These are phyloP conservation scores for Talaromyces albobiverticillius DNA, from an alignment of 2,329 filamentous ascomycete genomes.

Conservation along the genomic window DNA sequence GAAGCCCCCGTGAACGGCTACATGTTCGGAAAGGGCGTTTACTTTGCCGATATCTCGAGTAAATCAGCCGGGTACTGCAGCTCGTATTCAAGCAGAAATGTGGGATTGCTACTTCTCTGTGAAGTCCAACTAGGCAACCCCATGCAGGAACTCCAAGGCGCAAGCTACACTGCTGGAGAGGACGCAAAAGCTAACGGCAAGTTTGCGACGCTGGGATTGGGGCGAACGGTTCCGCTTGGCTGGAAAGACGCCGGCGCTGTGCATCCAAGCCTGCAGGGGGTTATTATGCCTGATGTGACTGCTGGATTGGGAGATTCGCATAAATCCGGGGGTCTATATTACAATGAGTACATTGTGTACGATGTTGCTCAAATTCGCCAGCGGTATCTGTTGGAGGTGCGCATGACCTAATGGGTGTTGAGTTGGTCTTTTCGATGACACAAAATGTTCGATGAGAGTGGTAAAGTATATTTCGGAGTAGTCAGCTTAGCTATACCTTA, in stretches of 20 bases:
- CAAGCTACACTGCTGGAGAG: slow-evolving; percentile 63
- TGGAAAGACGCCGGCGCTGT: slow-evolving; percentile 76
- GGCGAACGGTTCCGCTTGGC: slow-evolving; percentile 58
- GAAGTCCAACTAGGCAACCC: slow-evolving; percentile 79
- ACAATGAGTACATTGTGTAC: slow-evolving; percentile 51
- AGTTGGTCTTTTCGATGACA: too few relatives aligned
- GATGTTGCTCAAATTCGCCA: slow-evolving; percentile 48
- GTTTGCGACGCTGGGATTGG: slow-evolving; percentile 69
- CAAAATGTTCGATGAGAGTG: too few relatives aligned
- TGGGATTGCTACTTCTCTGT: slow-evolving; percentile 75
- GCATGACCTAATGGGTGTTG: too few relatives aligned
- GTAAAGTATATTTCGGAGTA: too few relatives aligned
- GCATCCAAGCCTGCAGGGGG: slow-evolving; percentile 62
- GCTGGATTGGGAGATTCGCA: background rate
- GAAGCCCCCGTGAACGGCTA: slow-evolving; percentile 75
- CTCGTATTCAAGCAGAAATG: slow-evolving; percentile 59
- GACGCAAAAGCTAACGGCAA: slow-evolving; percentile 59
- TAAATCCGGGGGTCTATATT: slow-evolving; percentile 18
- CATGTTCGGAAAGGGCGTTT: slow-evolving; percentile 90
- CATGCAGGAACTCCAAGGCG: slow-evolving; percentile 60
- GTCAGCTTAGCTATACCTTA: too few relatives aligned
- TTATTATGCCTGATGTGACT: slow-evolving; percentile 55
- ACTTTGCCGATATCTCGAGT: slow-evolving; percentile 78
- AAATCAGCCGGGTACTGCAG: slow-evolving; percentile 80
- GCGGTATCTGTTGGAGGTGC: slow-evolving; percentile 43